Base-by-base conservation (phyloP, 495 filamentous ascomycete genomes). In the Aspergillus indologenus region DNA sequence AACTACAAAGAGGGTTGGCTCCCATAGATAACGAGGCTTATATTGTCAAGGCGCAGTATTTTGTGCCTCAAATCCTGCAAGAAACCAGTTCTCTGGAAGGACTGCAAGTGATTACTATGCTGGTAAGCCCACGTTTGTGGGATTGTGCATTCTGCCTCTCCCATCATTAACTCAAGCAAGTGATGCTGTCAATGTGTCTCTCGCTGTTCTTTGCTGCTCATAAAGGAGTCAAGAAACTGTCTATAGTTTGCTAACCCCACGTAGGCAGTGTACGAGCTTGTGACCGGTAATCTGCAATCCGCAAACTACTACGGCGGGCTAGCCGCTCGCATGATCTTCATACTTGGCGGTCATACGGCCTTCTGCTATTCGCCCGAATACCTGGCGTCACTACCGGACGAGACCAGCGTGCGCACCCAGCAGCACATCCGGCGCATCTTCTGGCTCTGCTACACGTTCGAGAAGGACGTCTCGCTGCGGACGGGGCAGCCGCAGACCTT, bases 401-500 rank as follows among this genome's bases (percentile, higher is more conserved):
- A 59, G 9, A 60, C 48, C 20, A 45, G 60, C 22, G 22, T 56
- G 3, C 63, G 66, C 54, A 62, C 51, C 18, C 68, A 71, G 6
- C 43, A 59, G 5, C 76, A 79, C 15, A 61, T 82, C 0, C 78
- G 81, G 0, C 75, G 75, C 47, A 56, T 84, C 0, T 84, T 84
- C 61, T 84, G 80, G 81, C 65, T 83, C 3, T 77, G 77, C 67
- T 84, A 81, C 50, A 74, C 68, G 1, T 54, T 80, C 29, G 81
- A 84, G 52, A 82, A 81, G 59, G 79, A 83, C 47, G 61, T 82
- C 12, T 67, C 75, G 0, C 65, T 83, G 7, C 75, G 80, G 26
- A 81, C 74, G 0, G 81, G 80, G 6, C 79, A 80, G 60, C 80
- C 80, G 8, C 78, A 79, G n/a, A 64, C 69, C 2, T 77, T 83